Evolutionary conservation across 75 land plant species (phyloP), one percentile per base, ranked within the genome.

Genomic region (Larix kaempferi): DNA sequence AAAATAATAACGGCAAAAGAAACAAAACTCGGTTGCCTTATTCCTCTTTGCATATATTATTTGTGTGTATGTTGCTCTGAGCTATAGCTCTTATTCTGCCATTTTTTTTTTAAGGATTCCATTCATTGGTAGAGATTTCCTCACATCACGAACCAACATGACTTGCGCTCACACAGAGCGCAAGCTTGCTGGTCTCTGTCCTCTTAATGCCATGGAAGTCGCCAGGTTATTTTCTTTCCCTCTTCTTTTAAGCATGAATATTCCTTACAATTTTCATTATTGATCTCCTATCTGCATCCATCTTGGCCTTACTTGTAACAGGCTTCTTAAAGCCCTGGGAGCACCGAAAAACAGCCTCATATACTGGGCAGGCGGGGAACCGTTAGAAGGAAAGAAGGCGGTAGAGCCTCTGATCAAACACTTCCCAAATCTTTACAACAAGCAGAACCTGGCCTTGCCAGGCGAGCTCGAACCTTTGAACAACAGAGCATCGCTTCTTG

Each of bases 301-400:
- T 29, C 33, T 29, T 5, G 62, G 62, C 4, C 23, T 3, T n/a
- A 19, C 54, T 17, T 41, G 39, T n/a, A 64, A 0, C 74, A 94
- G 96, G 82, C 74, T 94, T 35, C 86, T 95, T 35, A 86, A 86
- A 73, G 98, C 90, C 29, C 82, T 95, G 0, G 95, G 93, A 21
- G 95, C 95, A 56, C 83, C 95, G 60, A 59, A 26, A 19, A 77
- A 37, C 23, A 86, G 90, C 23, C 82, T 85, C 58, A 85, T 95
- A 21, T 95, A 86, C 75, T 90, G 88, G 91, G 98, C 94, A 14
- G 98, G 95, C 27, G 98, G 95, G 26, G 72, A 84, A 64, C 98
- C 98, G 22, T 80, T 90, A 0, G 98, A 93, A 49, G 94, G 94
- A 33, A 59, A 83, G 57, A 78, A 79, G 25, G 95, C 95, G 4